Base-by-base conservation (phyloP, 2,329 filamentous ascomycete species). In the Sordariomycetes sp. region DNA sequence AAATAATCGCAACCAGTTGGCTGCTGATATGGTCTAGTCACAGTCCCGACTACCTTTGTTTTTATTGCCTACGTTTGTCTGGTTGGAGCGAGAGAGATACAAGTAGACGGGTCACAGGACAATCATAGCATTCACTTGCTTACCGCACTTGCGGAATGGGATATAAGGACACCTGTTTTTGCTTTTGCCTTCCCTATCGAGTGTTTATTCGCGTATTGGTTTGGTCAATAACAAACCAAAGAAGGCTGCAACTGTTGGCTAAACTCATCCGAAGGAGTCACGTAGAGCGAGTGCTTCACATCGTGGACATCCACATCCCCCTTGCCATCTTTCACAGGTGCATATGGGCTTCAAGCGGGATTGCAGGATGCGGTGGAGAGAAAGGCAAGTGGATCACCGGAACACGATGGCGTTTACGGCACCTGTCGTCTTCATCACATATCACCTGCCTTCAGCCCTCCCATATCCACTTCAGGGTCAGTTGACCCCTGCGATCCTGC, bases 21-120 rank as follows among this genome's bases (percentile, higher is more conserved):
- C 28, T 50, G 42, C 54, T 56, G 54, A 56, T 56, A 42, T 56
- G 25, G 42, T 56, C 22, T 56, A 56, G 54, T 51, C 54, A 35
- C 25, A 25, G 25, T 12, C 25, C 42, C 54, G 20, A n/a, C 42
- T 36, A 13, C n/a, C 17, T 20, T 20, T 24, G 17, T 15, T 34
- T 39, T 22, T 10, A 17, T 24, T 32, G 54, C 28, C 12, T 42
- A 48, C 54, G 35, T 51, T 10, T 35, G 20, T 28, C 17, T 8
- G 42, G 54, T 22, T 20, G 28, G 54, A 42, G 39, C 28, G 39
- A 51, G 42, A 25, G 51, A 32, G 53, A 48, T 28, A 55, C 35
- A 56, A 48, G 50, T 45, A 56, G 54, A 45, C 22, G 42, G 50
- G 32, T 24, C 42, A 25, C 54, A 36, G 54, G 32, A 51, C 45